Conservation (phyloP, 1,139 yeast genomes). For the Pichia sp. region DNA sequence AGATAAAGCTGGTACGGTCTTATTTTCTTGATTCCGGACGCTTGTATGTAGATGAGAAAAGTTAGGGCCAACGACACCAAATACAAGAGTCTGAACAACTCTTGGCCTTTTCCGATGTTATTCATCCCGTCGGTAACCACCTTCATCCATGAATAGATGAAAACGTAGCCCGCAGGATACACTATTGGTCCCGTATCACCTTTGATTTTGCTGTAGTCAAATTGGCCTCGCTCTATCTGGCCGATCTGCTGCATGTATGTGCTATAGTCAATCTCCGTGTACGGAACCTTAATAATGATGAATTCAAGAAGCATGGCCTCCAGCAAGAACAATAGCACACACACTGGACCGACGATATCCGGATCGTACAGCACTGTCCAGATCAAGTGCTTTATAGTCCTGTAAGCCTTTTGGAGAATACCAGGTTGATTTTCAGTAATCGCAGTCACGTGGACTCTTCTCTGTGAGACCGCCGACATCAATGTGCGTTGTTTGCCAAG, state of each 20-base stretch:
- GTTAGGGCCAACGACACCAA: slow-evolving; percentile 51
- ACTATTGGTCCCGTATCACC: slow-evolving; percentile 96
- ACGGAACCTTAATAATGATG: slow-evolving; percentile 53
- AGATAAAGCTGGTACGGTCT: slow-evolving; percentile 63
- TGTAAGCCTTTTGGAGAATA: neutral
- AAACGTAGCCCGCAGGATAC: slow-evolving; percentile 90
- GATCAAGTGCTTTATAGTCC: slow-evolving; percentile 18
- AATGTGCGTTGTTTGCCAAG: too few species aligned
- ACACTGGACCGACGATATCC: slow-evolving; percentile 43
- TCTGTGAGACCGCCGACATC: neutral
- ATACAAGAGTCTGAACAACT: slow-evolving; percentile 61
- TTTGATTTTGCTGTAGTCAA: slow-evolving; percentile 58
- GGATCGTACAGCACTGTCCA: slow-evolving; percentile 47
- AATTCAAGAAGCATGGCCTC: slow-evolving; percentile 51
- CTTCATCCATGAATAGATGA: slow-evolving; percentile 57
- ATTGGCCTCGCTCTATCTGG: slow-evolving; percentile 56
- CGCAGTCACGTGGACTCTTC: neutral
- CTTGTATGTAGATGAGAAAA: slow-evolving; percentile 44
- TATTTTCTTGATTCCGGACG: slow-evolving; percentile 33
- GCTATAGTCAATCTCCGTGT: slow-evolving; percentile 87
- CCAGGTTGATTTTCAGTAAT: neutral
- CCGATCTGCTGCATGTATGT: slow-evolving; percentile 88
- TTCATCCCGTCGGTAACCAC: slow-evolving; percentile 57
- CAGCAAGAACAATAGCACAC: slow-evolving; percentile 34
- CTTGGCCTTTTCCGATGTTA: slow-evolving; percentile 57